Evolutionary conservation across 2,329 filamentous ascomycete genomes (phyloP), one percentile per base, ranked within the genome.

Genomic region (Xylariaceae sp.): DNA sequence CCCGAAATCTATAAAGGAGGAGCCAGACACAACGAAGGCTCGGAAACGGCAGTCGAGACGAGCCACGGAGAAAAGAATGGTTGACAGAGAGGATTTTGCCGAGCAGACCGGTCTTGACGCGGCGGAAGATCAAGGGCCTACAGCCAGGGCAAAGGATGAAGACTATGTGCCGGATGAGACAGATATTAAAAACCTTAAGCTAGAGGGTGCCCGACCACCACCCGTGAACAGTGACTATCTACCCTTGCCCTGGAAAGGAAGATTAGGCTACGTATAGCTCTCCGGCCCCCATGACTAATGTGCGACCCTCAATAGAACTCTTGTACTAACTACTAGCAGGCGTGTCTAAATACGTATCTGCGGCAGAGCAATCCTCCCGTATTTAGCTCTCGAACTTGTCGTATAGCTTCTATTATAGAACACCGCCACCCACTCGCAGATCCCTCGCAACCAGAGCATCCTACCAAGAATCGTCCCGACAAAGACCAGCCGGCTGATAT

Each of bases 311-410:
- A 28, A 28, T 28, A 4, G 7, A 28, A n/a, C n/a, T n/a, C 22
- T 28, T 4, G 7, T 5, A 43, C 31, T 42, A 7, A 53, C 59
- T 64, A 51, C 49, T 9, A 18, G 28, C 50, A 81, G 89, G 91
- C 93, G 11, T 97, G 92, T 65, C 74, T 97, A 14, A 96, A 96
- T 66, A 97, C 93, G 0, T 97, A 97, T 68, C 78, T 97, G 2
- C 87, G 93, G 42, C 80, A 82, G 47, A 84, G 89, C 1, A 93
- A 85, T 56, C 89, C 90, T 7, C 86, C 93, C 0, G 84, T 97
- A 1, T 97, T 97, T 70, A 89, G 86, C 59, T 97, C 93, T 0
- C 83, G 93, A 50, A 97, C 93, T 0, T 97, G 92, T 66, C 88
- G 92, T 31, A 93, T 97, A 56, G 80, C 89, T 1, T 96, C 90